Conservation (phyloP, 192 early-diverging fungal genomes). For the Coemansia sp. region DNA sequence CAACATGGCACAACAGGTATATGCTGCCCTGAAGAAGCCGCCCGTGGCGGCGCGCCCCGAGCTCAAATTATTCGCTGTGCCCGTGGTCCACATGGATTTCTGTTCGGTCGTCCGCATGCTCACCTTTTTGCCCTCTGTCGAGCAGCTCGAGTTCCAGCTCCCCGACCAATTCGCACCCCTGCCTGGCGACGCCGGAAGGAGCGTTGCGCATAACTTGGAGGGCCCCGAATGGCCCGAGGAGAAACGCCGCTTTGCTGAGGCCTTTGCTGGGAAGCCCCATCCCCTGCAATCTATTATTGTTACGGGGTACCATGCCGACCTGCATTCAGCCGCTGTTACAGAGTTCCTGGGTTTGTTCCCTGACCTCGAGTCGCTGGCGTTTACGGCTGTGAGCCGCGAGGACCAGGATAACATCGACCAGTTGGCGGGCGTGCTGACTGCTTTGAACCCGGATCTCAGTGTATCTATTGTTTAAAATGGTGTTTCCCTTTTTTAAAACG, state of each 20-base stretch:
- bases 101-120: conserved; percentile 36
- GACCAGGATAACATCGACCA: conserved; percentile 53
- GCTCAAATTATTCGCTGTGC: conserved; percentile 39
- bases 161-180: conserved; percentile 35
- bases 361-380: conserved; percentile 44
- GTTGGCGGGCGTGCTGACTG: conserved; percentile 47
- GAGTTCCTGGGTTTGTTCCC: conserved; percentile 50
- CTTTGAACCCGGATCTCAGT: conserved; percentile 44
- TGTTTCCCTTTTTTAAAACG: neutral
- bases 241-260: conserved; percentile 27
- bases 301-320: conserved; percentile 41
- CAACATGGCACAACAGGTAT: conserved; percentile 37
- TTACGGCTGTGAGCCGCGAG: conserved; percentile 38
- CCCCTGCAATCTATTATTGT: conserved; percentile 43
- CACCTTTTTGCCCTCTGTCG: conserved; percentile 34
- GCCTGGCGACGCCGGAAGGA: neutral
- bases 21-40: conserved; percentile 30
- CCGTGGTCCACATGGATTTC: conserved; percentile 48
- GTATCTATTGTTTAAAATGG: conserved; percentile 34
- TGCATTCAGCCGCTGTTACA: conserved; percentile 42
- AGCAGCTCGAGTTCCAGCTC: conserved; percentile 51
- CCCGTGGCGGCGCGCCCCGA: conserved; percentile 31
- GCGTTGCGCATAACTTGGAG: conserved; percentile 44
- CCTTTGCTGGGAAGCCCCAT: conserved; percentile 40
- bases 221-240: conserved; percentile 46